Evolutionary conservation across 768 basidiomycete genomes (phyloP), one percentile per base, ranked within the genome.

Genomic region (Agaricus bisporus): DNA sequence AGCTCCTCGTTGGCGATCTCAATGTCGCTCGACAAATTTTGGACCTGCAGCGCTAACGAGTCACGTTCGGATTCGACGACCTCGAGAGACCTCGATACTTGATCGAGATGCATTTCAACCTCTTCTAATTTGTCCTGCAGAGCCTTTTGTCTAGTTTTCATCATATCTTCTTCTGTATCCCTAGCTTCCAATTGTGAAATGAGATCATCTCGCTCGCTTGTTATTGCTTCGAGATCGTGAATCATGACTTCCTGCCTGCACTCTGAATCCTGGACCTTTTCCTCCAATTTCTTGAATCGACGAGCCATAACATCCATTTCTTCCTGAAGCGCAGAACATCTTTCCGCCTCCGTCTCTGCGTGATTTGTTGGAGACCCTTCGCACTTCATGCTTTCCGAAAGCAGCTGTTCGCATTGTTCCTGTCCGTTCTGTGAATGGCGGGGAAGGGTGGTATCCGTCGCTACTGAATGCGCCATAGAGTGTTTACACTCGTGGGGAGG

Each of bases 1-100:
- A 88, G 68, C 41, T 85, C 83, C 20, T 76, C 67, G 55, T 80
- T 81, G 6, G 74, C 78, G 26, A 59, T 59, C 6, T 71, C 64
- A 12, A 89, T 71, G 56, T 90, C 88, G 35, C 70, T 65, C 45
- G 77, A 74, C n/a, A 88, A 66, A 52, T 88, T 86, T 3, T 76
- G 73, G 32, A 85, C 67, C 61, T 86, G 83, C 10, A 87, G 73
- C n/a, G 70, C 68, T 17, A 89, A 73, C 2, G 85, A 81, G 58
- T 85, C 76, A 22, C 87, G 81, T 60, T 86, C 79, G 0, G 84
- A 78, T 60, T 86, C 85, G 38, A 79, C 68, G 38, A 78, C 73
- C 42, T 84, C 78, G 12, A 82, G 72, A 9, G 64, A 52, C 56
- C 67, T 68, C 11, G 70, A 63, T 26, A 64, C 63, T 41, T 76